phyloP scores from a whole-genome alignment of 1,139 yeast genomes.

The Lodderomyces jiufengensis region DNA sequence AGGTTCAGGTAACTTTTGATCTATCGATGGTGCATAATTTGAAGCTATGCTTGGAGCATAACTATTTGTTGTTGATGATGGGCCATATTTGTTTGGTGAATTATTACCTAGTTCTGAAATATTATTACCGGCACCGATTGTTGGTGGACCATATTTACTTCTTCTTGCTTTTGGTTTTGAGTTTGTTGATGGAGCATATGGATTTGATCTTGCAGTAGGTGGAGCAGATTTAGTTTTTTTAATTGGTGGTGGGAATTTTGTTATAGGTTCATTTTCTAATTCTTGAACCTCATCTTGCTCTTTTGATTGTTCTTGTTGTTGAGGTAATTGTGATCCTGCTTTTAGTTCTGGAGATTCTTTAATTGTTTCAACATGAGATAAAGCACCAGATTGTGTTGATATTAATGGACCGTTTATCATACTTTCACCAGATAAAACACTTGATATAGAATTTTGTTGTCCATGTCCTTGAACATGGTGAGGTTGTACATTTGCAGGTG shows the following conservation, averaged over 20 bases:
- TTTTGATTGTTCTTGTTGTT: background rate
- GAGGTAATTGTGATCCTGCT: constrained; percentile 1
- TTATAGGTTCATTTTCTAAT: background rate
- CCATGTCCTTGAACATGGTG: constrained; percentile 6
- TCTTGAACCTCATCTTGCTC: background rate
- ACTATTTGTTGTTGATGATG: constrained; percentile 1
- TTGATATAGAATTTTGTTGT: constrained; percentile 25
- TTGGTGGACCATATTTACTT: constrained; percentile 30
- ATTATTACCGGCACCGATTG: constrained; percentile 1
- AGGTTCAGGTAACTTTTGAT: too few species aligned
- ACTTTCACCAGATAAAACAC: constrained; percentile 24
- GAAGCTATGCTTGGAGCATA: constrained; percentile 1
- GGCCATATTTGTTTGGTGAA: constrained; percentile 12
- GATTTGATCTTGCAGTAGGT: constrained; percentile 24
- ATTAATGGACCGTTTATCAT: too few species aligned
- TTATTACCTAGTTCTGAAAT: constrained; percentile 1
- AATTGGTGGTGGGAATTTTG: constrained; percentile 7
- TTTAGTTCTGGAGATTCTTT: constrained; percentile 16
- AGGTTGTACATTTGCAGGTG: background rate
- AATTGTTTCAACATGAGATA: constrained; percentile 19
- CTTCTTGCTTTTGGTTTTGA: constrained; percentile 16
- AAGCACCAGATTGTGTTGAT: too few species aligned
- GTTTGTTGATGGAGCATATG: constrained; percentile 37
- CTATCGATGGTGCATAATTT: background rate
- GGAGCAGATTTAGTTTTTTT: constrained; percentile 5